Evolutionary conservation across 805 yeast genomes (phyloP), one percentile per base, ranked within the genome.

Genomic region (Isabelozyma pseudorhagii): DNA sequence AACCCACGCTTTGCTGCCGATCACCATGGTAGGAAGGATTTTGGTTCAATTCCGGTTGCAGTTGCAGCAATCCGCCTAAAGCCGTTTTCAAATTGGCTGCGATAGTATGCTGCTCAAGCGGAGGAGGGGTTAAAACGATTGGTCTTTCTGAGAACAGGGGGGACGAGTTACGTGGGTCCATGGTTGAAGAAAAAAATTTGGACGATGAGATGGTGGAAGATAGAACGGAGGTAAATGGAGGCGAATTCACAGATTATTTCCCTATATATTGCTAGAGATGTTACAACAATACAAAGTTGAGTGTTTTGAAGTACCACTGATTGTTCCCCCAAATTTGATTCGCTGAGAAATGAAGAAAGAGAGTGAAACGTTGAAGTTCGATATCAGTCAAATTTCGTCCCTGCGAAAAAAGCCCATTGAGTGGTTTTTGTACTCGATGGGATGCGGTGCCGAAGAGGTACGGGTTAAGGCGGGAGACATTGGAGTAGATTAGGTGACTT

Each of bases 1-100:
- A 74, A 7, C 78, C 77, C 21, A 74, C 79, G 54, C 75, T 69
- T 55, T 67, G 77, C 55, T 74, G 75, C 45, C 78, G 60, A 46
- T 57, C 54, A n/a, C 46, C 46, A 45, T 55, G 62, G n/a, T 47
- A 18, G 17, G 39, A 21, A 21, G 40, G 44, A 29, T 28, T 25
- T 25, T 31, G 43, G 28, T 42, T 36, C 42, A 42, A 42, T 10
- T 39, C 42, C 13, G 15, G 45, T 36, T 41, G 42, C 42, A 27
- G 46, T 25, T 38, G 44, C 39, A 46, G 40, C 38, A 27, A 9
- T 17, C 42, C 29, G 17, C 34, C 8, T 40, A 46, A 27, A 17
- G 49, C 38, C 14, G 39, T 27, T 13, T 40, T 39, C 28, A 11
- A 14, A 10, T 44, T 46, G 28, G 34, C 34, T 27, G 17, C 31